Base-by-base conservation (phyloP, 2,329 filamentous ascomycete species). In the Coniella lustricola region DNA sequence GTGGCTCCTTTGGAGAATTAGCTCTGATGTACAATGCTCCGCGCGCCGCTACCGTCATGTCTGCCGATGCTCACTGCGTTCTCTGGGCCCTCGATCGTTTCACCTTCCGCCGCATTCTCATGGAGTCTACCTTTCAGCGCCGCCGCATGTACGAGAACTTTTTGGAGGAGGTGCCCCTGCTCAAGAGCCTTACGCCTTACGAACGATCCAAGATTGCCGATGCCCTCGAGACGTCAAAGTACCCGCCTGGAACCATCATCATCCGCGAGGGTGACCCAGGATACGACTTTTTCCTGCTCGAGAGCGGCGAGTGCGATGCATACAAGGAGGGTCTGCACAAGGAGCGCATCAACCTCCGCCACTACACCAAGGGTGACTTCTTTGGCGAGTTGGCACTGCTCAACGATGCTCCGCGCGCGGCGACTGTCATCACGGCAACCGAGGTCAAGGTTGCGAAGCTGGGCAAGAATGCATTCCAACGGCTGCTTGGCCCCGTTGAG, bases 1-100 rank as follows among this genome's bases (percentile, higher is more conserved):
- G 93, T 43, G 90, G 90, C 53, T 95, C 90, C 3, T 98, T 98
- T 67, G 93, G 93, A 59, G 93, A 98, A 71, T 76, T 98, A 49
- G 93, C 93, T 12, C 76, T 98, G 60, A 97, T 98, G 93, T 97
- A 98, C 73, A 96, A 97, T 62, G 90, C 93, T 18, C 93, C 93
- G 21, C 88, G 93, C 62, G 93, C 93, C 36, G 93, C 93, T 3
- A 97, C 93, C 0, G 88, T 98, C 52, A 79, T 94, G 53, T 95
- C 88, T 25, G 82, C 85, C 12, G 87, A 94, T 60, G 65, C 84
- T 3, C 72, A 78, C 31, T 90, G 86, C 61, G 90, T 85, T 3
- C 77, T 98, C 9, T 98, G 93, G 93, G 90, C 90, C 17, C 76
- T 98, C 44, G 93, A 98, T 64, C 88, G 93, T 46, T 78, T 96